Evolutionary conservation across 1,139 yeast species (phyloP), one percentile per base, ranked within the genome.

Genomic region (Scheffersomyces segobiensis): DNA sequence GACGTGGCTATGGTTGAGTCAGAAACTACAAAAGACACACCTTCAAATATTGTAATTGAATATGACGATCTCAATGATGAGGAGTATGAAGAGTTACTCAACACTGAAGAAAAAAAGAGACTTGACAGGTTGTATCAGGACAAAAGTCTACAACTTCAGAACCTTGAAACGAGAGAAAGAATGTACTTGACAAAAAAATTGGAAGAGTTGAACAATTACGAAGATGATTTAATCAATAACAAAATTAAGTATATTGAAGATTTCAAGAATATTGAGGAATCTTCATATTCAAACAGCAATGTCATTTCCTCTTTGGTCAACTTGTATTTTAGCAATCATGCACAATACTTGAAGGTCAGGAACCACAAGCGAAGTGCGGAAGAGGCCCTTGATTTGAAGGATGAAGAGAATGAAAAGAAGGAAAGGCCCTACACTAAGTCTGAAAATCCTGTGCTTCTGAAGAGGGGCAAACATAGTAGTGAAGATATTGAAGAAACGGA

Each of bases 311-410:
- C 59, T 6, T 48, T 59, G 18, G 53, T 62, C n/a, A 61, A 58
- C 18, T 57, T 67, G 24, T 81, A 80, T 61, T 72, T 71, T 57
- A 64, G 67, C 3, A 75, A 79, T 57, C 82, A 78, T 59, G 64
- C 77, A 21, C 77, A 75, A 55, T 82, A 82, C 59, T 61, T 77
- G 49, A 74, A 75, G n/a, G 63, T 68, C 52, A 66, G 86, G 60
- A 63, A 67, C 10, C 67, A 67, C 5, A 73, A 67, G 49, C 70
- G 74, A 57, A 52, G 62, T 3, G 68, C 66, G 12, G 86, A 82
- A 64, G 83, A 80, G 57, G 63, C 62, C 3, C 53, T 60, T 47
- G 86, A 82, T 62, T 65, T 59, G 0, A 32, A 26, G 0, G 81
- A 79, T 59, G 65, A 69, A 49, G 65, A 64, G 22, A 74, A 70